Percentiles rank a stretch among this genome's conserved stretches.
phyloP scores from a whole-genome alignment of 139 green algal species.

The Tetradesmus obliquus region DNA sequence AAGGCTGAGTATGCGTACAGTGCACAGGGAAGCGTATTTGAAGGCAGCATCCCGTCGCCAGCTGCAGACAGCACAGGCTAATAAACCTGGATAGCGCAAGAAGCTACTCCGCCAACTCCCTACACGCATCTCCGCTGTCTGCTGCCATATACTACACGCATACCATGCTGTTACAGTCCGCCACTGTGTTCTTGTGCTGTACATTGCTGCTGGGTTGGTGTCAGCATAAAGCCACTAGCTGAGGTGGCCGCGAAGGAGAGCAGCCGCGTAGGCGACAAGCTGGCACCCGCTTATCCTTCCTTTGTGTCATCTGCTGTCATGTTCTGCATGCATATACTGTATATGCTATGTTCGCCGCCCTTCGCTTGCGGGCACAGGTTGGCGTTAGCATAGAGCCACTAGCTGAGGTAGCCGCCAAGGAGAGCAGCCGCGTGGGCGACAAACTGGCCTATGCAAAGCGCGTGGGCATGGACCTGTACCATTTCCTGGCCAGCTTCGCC shows the following conservation, averaged over 20 bases:
- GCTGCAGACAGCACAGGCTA: no score
- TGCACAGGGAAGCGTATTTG: no score
- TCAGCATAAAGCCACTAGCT: slow-evolving; percentile 50
- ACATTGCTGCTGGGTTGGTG: neutral
- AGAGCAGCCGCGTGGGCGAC: slow-evolving; percentile 55
- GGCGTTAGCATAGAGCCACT: slow-evolving; percentile 48
- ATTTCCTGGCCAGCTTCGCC: slow-evolving; percentile 67
- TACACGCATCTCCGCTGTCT: no score
- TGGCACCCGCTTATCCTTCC: no score
- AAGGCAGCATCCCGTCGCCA: no score
- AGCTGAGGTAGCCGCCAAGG: slow-evolving; percentile 47
- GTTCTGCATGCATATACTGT: neutral
- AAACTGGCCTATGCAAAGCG: slow-evolving; percentile 70
- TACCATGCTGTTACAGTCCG: no score
- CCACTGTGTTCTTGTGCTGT: no score
- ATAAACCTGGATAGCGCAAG: no score
- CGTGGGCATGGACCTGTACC: slow-evolving; percentile 69
- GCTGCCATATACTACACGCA: no score
- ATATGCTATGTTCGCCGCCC: neutral
- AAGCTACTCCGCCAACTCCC: no score
- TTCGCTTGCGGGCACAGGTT: neutral
- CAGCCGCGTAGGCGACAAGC: slow-evolving; percentile 48
- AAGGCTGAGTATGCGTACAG: no score
- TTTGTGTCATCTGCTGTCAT: neutral
- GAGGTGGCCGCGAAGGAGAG: slow-evolving; percentile 57